Evolutionary conservation across 176 grass and related monocot genomes (phyloP).

Genomic region (Pharus latifolius): DNA sequence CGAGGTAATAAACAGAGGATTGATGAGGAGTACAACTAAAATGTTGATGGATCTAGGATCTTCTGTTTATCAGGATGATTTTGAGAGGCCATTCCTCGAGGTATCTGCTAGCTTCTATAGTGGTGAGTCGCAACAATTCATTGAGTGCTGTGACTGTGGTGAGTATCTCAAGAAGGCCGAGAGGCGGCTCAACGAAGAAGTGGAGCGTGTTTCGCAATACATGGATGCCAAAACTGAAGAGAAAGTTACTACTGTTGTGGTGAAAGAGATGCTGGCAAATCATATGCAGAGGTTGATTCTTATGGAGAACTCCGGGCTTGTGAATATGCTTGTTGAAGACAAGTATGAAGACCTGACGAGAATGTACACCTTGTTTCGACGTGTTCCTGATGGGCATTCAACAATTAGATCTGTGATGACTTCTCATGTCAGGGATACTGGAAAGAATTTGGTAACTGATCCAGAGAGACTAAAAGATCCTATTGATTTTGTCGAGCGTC

Average conservation of each 20-base stretch:
- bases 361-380: constrained; percentile 64
- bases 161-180: constrained; percentile 78
- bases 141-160: constrained; percentile 71
- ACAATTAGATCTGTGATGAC: constrained; percentile 63
- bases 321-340: constrained; percentile 72
- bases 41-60: constrained; percentile 72
- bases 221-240: constrained; percentile 49
- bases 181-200: constrained; percentile 64
- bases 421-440: constrained; percentile 59
- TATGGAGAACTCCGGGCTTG: constrained; percentile 80
- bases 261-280: constrained; percentile 67
- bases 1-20: constrained; percentile 65
- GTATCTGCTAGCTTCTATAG: constrained; percentile 74
- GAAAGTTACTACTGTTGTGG: constrained; percentile 64
- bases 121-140: constrained; percentile 62
- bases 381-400: constrained; percentile 45
- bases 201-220: constrained; percentile 60
- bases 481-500: constrained; percentile 68
- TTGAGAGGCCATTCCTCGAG: constrained; percentile 68
- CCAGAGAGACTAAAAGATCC: constrained; percentile 80
- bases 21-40: constrained; percentile 78
- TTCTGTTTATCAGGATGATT: constrained; percentile 78
- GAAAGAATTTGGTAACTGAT: constrained; percentile 64
- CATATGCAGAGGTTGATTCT: constrained; percentile 70
- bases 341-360: constrained; percentile 62